Conservation (phyloP, 495 filamentous ascomycete genomes). For the Penicillium antarcticum region DNA sequence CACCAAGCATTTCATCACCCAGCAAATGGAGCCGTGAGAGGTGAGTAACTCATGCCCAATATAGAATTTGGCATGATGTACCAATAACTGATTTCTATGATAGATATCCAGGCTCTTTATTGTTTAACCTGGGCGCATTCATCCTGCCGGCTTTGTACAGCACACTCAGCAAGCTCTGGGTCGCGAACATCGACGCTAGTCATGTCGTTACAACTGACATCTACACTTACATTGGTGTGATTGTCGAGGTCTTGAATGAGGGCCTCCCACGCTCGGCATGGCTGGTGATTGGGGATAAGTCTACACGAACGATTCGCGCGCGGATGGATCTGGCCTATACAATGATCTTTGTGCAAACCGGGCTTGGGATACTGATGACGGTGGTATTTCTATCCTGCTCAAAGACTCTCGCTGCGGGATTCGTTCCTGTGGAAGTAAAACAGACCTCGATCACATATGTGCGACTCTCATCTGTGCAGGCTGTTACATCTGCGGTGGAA, state of each 20-base stretch:
- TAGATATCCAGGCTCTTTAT: no score
- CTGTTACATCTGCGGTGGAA: conserved; percentile 60
- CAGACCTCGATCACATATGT: conserved; percentile 59
- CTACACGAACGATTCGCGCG: conserved; percentile 46
- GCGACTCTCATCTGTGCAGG: conserved; percentile 57
- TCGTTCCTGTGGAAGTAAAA: conserved; percentile 60
- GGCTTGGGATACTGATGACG: conserved; percentile 64
- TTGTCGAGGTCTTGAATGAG: conserved; percentile 70
- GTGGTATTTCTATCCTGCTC: conserved; percentile 58
- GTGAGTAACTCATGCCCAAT: no score
- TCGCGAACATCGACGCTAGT: conserved; percentile 63
- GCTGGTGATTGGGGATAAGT: conserved; percentile 66
- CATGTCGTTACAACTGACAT: conserved; percentile 67
- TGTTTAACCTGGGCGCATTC: conserved; percentile 65
- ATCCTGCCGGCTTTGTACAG: conserved; percentile 65
- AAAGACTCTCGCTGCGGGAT: conserved; percentile 51
- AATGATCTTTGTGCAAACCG: conserved; percentile 56
- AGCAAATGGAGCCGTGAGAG: no score
- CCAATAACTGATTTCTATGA: no score
- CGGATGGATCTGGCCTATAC: conserved; percentile 62
- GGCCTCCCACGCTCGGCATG: conserved; percentile 68
- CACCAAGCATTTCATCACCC: no score
- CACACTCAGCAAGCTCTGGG: conserved; percentile 72
- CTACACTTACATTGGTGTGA: conserved; percentile 61
- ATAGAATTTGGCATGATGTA: no score